A percentile compares a stretch with the other conserved stretches of the same genome.
phyloP scores from a whole-genome alignment of 371 early-diverging fungal species.

The Thermomucor indicae-seudaticae region DNA sequence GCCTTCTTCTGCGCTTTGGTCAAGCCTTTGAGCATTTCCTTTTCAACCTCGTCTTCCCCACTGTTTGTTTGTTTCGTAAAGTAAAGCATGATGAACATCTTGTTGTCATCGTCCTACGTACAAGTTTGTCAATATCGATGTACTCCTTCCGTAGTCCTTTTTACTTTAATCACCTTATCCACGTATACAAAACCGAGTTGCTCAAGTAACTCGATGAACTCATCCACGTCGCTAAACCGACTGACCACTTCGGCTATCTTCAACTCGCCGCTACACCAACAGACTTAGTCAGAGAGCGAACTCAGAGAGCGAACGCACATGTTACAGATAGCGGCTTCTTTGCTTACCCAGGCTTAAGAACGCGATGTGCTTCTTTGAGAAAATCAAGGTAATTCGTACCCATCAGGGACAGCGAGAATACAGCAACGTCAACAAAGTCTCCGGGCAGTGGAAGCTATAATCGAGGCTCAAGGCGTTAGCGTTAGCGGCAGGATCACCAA shows the following conservation, averaged over 20 bases:
- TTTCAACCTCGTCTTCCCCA: constrained; percentile 25
- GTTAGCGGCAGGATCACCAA: background rate
- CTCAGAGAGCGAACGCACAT: background rate
- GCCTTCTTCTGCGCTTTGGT: constrained; percentile 44
- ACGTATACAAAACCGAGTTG: constrained; percentile 71
- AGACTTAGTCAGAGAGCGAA: background rate
- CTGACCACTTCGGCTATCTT: constrained; percentile 94
- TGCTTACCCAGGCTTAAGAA: constrained; percentile 76
- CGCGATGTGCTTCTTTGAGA: constrained; percentile 86
- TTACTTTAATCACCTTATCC: constrained; percentile 62
- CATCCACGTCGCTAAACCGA: constrained; percentile 76
- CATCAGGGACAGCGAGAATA: constrained; percentile 98
- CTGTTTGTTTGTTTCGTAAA: constrained; percentile 57
- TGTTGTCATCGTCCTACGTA: constrained; percentile 64
- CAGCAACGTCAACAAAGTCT: constrained; percentile 78
- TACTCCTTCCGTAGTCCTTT: too few relatives aligned
- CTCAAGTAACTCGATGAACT: constrained; percentile 71
- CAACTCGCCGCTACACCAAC: constrained; percentile 69
- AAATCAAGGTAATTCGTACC: constrained; percentile 93
- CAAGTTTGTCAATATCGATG: background rate
- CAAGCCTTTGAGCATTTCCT: constrained; percentile 31
- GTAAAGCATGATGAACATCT: constrained; percentile 90
- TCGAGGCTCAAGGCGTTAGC: background rate
- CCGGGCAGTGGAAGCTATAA: constrained; percentile 67
- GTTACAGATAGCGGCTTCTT: constrained; percentile 3